Percentiles rank a stretch among this genome's conserved stretches.
phyloP scores from a whole-genome alignment of 1,284 basidiomycete species.

The Ustilago vetiveriae region DNA sequence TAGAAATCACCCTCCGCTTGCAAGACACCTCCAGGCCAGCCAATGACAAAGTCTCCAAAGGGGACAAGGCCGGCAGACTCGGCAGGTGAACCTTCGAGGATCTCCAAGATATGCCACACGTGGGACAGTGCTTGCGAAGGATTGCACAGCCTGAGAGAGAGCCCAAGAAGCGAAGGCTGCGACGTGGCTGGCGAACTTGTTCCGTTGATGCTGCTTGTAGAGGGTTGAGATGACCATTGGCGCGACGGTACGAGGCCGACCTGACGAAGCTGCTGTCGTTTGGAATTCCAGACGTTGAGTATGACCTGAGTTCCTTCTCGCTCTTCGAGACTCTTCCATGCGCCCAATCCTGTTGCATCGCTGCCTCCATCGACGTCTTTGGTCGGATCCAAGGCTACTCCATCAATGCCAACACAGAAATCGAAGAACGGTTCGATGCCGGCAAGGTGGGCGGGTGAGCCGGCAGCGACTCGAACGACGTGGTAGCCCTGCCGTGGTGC shows the following conservation, averaged over 20 bases:
- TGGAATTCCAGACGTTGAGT: slow-evolving; percentile 89
- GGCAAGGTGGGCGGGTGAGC: slow-evolving; percentile 73
- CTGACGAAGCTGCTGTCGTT: slow-evolving; percentile 82
- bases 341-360: slow-evolving; percentile 46
- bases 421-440: slow-evolving; percentile 96
- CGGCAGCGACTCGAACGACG: slow-evolving; percentile 66
- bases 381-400: slow-evolving; percentile 55
- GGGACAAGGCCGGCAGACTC: slow-evolving; percentile 81
- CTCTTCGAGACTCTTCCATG: slow-evolving; percentile 74
- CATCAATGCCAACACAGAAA: slow-evolving; percentile 88
- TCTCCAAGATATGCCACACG: slow-evolving; percentile 96
- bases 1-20: slow-evolving; percentile 95
- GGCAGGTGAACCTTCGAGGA: slow-evolving; percentile 92
- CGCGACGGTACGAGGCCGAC: slow-evolving; percentile 85
- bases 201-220: slow-evolving; percentile 46
- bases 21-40: slow-evolving; percentile 89
- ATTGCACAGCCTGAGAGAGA: slow-evolving; percentile 86
- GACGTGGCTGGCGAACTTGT: slow-evolving; percentile 37
- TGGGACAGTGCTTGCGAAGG: slow-evolving; percentile 56
- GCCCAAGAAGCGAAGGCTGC: slow-evolving; percentile 81
- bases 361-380: slow-evolving; percentile 44
- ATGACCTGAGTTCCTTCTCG: slow-evolving; percentile 83
- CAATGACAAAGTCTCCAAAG: slow-evolving; percentile 87
- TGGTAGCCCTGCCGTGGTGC: slow-evolving; percentile 63
- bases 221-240: slow-evolving; percentile 73